A percentile compares a stretch with the other conserved stretches of the same genome.
These are phyloP conservation scores for Candida gigantensis DNA, from an alignment of 1,139 yeast species.

Conservation along the genomic window DNA sequence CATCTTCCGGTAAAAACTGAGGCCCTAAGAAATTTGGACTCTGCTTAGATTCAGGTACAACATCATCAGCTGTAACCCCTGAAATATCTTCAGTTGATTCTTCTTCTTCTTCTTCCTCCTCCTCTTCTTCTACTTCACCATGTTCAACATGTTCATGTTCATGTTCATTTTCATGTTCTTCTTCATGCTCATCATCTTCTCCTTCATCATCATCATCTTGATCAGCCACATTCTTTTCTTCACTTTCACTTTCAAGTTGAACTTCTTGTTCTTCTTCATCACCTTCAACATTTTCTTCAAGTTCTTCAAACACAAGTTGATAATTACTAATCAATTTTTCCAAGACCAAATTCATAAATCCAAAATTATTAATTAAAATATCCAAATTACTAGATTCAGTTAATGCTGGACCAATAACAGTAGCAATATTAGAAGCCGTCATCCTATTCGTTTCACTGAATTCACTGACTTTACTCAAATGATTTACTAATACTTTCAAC, in stretches of 20 bases:
- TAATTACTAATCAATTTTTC: conserved; percentile 51
- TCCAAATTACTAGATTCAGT: conserved; percentile 59
- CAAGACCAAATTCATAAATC: conserved; percentile 54
- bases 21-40: conserved; percentile 1
- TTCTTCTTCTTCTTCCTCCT: neutral
- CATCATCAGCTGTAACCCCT: conserved; percentile 2
- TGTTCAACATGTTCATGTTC: neutral
- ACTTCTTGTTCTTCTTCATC: neutral
- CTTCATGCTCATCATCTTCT: neutral
- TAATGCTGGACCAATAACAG: conserved; percentile 67
- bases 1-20: conserved; percentile 1
- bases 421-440: conserved; percentile 80
- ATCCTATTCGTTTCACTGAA: conserved; percentile 68
- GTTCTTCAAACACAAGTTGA: conserved; percentile 36
- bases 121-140: neutral
- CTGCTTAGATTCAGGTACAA: neutral
- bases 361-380: conserved; percentile 51
- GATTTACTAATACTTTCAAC: conserved; percentile 65
- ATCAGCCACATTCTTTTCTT: neutral
- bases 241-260: neutral
- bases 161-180: neutral
- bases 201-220: neutral
- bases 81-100: conserved; percentile 3
- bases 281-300: neutral
- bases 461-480: conserved; percentile 62